Evolutionary conservation across 1,284 basidiomycete species (phyloP).

Genomic region (Vanrija humicola): DNA sequence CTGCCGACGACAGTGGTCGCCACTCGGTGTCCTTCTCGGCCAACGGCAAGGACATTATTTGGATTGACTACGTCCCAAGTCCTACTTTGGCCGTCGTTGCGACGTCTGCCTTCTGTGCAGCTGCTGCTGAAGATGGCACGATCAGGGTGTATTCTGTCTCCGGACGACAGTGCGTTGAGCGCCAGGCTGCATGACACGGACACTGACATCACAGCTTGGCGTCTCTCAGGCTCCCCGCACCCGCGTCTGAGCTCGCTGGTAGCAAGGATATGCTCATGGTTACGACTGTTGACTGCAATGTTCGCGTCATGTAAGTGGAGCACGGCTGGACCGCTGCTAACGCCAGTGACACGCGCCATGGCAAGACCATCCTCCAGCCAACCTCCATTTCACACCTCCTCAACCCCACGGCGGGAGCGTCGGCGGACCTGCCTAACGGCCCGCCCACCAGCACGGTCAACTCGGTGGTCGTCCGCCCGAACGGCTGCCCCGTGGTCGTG

Average conservation of each 20-base stretch:
- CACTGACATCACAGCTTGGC: slow-evolving; percentile 54
- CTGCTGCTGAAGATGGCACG: slow-evolving; percentile 68
- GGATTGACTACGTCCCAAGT: slow-evolving; percentile 80
- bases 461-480: slow-evolving; percentile 64
- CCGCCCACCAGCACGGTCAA: slow-evolving; percentile 32
- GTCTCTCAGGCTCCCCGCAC: slow-evolving; percentile 65
- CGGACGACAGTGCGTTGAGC: slow-evolving; percentile 62
- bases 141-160: slow-evolving; percentile 73
- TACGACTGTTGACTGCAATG: slow-evolving; percentile 64
- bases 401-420: slow-evolving; percentile 29
- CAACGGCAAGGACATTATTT: slow-evolving; percentile 64
- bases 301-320: slow-evolving; percentile 66
- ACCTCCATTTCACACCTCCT: slow-evolving; percentile 62
- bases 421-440: neutral
- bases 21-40: slow-evolving; percentile 32
- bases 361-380: slow-evolving; percentile 61
- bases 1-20: slow-evolving; percentile 58
- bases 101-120: slow-evolving; percentile 66
- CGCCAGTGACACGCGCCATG: slow-evolving; percentile 66
- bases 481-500: slow-evolving; percentile 70
- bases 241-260: slow-evolving; percentile 65
- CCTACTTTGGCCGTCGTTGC: slow-evolving; percentile 64
- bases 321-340: neutral
- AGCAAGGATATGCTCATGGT: slow-evolving; percentile 63
- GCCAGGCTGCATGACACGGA: neutral